These are phyloP conservation scores for Heliosperma pusillum DNA, from an alignment of 148 eudicot species.

Conservation along the genomic window DNA sequence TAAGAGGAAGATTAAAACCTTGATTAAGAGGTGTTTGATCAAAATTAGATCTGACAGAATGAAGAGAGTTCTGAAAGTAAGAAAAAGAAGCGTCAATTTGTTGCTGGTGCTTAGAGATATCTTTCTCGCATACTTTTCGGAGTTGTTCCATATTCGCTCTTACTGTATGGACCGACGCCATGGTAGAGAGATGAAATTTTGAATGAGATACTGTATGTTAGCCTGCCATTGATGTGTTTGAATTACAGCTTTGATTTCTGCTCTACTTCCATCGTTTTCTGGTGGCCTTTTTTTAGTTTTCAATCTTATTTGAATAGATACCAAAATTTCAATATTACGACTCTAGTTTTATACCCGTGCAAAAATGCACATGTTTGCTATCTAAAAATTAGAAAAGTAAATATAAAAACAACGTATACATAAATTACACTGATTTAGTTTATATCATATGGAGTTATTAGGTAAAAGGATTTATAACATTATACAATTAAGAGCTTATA, in stretches of 20 bases:
- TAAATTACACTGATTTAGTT: too few species aligned
- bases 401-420: too few species aligned
- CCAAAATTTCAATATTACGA: too few species aligned
- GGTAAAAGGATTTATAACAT: too few species aligned
- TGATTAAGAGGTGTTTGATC: constrained; percentile 39
- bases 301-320: too few species aligned
- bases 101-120: constrained; percentile 48
- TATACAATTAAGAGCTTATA: too few species aligned
- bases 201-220: neutral
- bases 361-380: too few species aligned
- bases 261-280: neutral
- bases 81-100: constrained; percentile 24
- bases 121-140: constrained; percentile 44
- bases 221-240: constrained; percentile 34
- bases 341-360: too few species aligned
- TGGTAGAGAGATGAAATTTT: neutral
- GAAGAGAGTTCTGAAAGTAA: constrained; percentile 34
- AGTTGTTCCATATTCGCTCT: constrained; percentile 47
- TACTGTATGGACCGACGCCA: constrained; percentile 16
- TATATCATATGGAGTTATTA: too few species aligned
- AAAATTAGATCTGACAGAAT: constrained; percentile 34
- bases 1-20: constrained; percentile 29
- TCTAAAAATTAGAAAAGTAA: too few species aligned
- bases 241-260: neutral
- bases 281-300: too few species aligned